Evolutionary conservation across 1,284 basidiomycete species (phyloP).

Genomic region (Waitea zeae): DNA sequence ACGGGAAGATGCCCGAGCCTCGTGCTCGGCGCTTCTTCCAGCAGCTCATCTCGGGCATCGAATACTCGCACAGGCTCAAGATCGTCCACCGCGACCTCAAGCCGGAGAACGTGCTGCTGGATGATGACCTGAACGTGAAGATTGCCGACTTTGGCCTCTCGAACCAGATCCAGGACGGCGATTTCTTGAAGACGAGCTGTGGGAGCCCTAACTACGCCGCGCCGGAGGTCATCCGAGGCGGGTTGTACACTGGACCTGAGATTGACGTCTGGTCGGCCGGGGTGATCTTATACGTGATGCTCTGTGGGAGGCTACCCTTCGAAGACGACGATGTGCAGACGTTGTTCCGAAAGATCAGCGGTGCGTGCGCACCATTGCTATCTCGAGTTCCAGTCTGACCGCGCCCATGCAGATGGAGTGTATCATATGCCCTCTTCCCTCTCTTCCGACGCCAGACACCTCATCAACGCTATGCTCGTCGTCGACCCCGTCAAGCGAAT

Average conservation of each 20-base stretch:
- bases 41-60: constrained; percentile 90
- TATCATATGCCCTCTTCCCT: constrained; percentile 74
- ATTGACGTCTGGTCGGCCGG: constrained; percentile 98
- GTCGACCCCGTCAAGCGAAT: constrained; percentile 89
- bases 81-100: constrained; percentile 95
- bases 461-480: constrained; percentile 78
- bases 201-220: constrained; percentile 95
- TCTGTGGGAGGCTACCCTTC: constrained; percentile 84
- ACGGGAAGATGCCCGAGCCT: constrained; percentile 75
- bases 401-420: constrained; percentile 42
- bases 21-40: constrained; percentile 88
- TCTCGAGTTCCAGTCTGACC: constrained; percentile 2
- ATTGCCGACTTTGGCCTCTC: constrained; percentile 93
- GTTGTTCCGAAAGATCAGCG: constrained; percentile 85
- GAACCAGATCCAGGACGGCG: constrained; percentile 88
- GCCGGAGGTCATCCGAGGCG: constrained; percentile 87
- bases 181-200: constrained; percentile 89
- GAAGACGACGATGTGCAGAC: constrained; percentile 90
- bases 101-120: constrained; percentile 77
- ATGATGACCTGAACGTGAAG: constrained; percentile 76
- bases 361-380: constrained; percentile 26
- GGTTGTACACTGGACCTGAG: constrained; percentile 87
- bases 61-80: constrained; percentile 87
- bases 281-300: constrained; percentile 90
- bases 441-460: constrained; percentile 55